Evolutionary conservation across 2,329 filamentous ascomycete genomes (phyloP).

Genomic region (Fusarium goolgardi): DNA sequence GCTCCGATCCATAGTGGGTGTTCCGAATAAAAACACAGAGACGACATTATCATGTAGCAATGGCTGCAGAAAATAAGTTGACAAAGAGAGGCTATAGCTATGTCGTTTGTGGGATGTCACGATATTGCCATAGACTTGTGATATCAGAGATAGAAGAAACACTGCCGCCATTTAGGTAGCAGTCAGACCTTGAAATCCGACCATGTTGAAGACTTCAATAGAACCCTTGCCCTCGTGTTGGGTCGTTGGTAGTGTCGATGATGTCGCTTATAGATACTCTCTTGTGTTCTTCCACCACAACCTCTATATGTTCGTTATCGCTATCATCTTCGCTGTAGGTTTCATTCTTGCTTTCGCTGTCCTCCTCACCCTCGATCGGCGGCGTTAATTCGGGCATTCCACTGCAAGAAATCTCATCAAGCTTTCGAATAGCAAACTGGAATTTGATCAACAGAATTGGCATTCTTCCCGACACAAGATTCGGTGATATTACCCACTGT

Average conservation of each 20-base stretch:
- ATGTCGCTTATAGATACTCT: slow-evolving; percentile 39
- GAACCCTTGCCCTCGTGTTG: slow-evolving; percentile 11
- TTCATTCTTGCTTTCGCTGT: slow-evolving; percentile 23
- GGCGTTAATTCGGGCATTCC: slow-evolving; percentile 26
- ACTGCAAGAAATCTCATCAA: neutral
- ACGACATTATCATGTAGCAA: neutral
- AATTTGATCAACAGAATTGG: neutral
- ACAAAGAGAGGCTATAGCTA: too few relatives aligned
- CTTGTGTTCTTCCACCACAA: slow-evolving; percentile 46
- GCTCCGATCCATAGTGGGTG: neutral
- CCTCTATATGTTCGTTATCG: slow-evolving; percentile 37
- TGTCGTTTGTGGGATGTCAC: neutral
- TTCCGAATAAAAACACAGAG: neutral
- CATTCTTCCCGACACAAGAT: neutral
- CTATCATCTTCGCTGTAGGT: slow-evolving; percentile 25
- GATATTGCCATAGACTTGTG: neutral
- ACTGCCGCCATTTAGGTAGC: neutral
- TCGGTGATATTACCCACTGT: neutral
- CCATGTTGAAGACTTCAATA: neutral
- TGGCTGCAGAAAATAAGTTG: neutral
- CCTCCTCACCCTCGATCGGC: slow-evolving; percentile 25
- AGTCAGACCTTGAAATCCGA: neutral
- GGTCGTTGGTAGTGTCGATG: slow-evolving; percentile 26
- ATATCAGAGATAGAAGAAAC: neutral
- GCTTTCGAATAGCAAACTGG: neutral